Base-by-base conservation (phyloP, 306 rosid species). In the Hippophae tibetana region DNA sequence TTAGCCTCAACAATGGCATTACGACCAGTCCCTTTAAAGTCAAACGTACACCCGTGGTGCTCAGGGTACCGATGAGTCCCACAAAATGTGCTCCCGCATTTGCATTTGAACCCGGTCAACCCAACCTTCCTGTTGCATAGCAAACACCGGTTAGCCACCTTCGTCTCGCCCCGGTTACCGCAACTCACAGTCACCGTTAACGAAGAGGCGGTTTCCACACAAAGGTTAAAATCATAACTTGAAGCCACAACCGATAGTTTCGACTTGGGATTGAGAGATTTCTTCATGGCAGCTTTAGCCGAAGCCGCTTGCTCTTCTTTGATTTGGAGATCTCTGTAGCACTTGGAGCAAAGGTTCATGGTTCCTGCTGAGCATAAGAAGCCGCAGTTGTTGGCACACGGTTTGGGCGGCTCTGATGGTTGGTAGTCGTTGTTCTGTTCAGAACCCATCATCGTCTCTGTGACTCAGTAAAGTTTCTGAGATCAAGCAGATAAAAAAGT, bases 381-480 rank as follows among this genome's bases (percentile, higher is more conserved):
- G 38, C 90, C 86, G 55, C 90, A 84, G 60, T 81, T 81, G 75
- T 81, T 84, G 64, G 72, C 84, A 60, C 90, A 84, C 2, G 62
- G 80, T 68, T 78, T 78, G 23, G 23, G 23, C 5, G 77, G 77
- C 81, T 84, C 86, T 5, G 82, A 55, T 6, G 74, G 76, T 44
- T 69, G 74, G 61, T 69, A 75, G 5, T 57, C 63, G 13, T 80
- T 74, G 65, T 73, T 73, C 69, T 80, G 78, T 8, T 80, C 80
- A 13, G 84, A 81, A 68, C 76, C 61, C 90, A 84, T 84, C 41
- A 7, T 14, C 18, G 10, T 56, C 26, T 3, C 38, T 11, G 11
- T 38, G 23, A 13, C 10, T 48, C 7, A 13, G 13, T 42, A 18
- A 5, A 38, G 57, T 27, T 18, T 48, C 52, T 48, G 52, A 13